A percentile compares a stretch with the other conserved stretches of the same genome.
Conservation (phyloP, 192 early-diverging fungal species). For the Cetraspora pellucida region DNA sequence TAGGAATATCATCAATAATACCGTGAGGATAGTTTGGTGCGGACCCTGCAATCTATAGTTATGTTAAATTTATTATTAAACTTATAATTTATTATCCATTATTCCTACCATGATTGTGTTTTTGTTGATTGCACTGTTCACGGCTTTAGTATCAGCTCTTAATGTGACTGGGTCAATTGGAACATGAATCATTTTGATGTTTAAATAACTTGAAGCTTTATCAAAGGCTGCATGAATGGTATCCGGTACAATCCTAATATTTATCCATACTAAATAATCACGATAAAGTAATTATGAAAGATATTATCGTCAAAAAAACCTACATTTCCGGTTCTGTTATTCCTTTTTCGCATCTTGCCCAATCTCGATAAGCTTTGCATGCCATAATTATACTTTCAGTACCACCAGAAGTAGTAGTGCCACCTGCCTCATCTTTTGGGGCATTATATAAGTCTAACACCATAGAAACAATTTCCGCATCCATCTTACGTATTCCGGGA, state of each 20-base stretch:
- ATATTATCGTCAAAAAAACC: slow-evolving; percentile 30
- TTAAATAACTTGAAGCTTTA: slow-evolving; percentile 92
- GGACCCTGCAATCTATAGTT: slow-evolving; percentile 75
- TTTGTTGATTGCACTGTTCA: slow-evolving; percentile 80
- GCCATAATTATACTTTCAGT: slow-evolving; percentile 96
- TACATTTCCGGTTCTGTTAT: slow-evolving; percentile 92
- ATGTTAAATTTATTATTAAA: neutral
- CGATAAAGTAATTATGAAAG: neutral
- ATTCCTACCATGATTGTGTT: slow-evolving; percentile 81
- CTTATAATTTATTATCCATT: neutral
- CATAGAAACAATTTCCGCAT: slow-evolving; percentile 94
- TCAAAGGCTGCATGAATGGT: slow-evolving; percentile 95
- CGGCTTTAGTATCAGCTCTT: slow-evolving; percentile 74
- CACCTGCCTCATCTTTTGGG: slow-evolving; percentile 67
- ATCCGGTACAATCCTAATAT: slow-evolving; percentile 77
- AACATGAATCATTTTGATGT: slow-evolving; percentile 82
- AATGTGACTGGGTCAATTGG: slow-evolving; percentile 79
- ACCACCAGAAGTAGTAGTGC: slow-evolving; percentile 91
- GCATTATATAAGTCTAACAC: slow-evolving; percentile 87
- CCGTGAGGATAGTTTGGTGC: slow-evolving; percentile 94
- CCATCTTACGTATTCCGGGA: slow-evolving; percentile 92
- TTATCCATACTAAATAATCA: neutral
- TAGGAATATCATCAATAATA: slow-evolving; percentile 86
- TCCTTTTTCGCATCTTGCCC: slow-evolving; percentile 75
- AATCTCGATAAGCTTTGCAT: slow-evolving; percentile 90